Conservation (phyloP, 768 basidiomycete genomes). For the Lactifluus piperatus region DNA sequence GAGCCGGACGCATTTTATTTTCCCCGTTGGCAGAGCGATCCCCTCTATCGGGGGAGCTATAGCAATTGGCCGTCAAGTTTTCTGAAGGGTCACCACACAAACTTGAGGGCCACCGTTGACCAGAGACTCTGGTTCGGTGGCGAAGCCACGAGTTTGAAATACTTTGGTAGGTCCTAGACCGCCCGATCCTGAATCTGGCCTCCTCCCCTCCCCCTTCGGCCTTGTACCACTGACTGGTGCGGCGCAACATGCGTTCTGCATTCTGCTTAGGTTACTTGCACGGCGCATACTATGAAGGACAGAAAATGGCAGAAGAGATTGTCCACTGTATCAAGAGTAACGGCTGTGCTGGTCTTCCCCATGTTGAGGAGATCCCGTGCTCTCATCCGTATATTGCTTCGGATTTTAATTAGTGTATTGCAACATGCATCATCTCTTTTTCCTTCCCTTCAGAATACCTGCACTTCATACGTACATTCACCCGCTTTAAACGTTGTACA, state of each 20-base stretch:
- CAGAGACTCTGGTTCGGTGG: constrained; percentile 52
- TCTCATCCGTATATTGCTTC: constrained; percentile 21
- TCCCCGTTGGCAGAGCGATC: constrained; percentile 45
- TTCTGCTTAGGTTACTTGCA: constrained; percentile 25
- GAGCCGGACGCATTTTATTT: constrained; percentile 48
- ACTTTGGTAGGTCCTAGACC: constrained; percentile 40
- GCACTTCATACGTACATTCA: neutral
- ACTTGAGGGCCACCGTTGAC: constrained; percentile 46
- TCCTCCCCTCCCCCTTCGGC: neutral
- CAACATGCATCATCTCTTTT: neutral
- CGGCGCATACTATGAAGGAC: constrained; percentile 30
- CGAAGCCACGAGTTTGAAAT: constrained; percentile 48
- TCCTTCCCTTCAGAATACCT: neutral
- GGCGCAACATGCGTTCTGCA: neutral
- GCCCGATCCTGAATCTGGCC: neutral
- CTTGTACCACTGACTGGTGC: neutral
- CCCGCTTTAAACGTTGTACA: neutral
- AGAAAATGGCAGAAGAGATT: constrained; percentile 24
- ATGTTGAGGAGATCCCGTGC: constrained; percentile 22
- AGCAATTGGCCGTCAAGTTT: constrained; percentile 66
- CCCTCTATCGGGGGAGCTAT: constrained; percentile 50
- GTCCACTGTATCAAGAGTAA: constrained; percentile 23
- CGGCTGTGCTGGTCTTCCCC: constrained; percentile 17
- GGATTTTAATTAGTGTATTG: constrained; percentile 5
- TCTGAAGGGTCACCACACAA: constrained; percentile 42